A percentile compares a stretch with the other conserved stretches of the same genome.
These are phyloP conservation scores for Firmiana major DNA, from an alignment of 345 rosid genomes.

Conservation along the genomic window DNA sequence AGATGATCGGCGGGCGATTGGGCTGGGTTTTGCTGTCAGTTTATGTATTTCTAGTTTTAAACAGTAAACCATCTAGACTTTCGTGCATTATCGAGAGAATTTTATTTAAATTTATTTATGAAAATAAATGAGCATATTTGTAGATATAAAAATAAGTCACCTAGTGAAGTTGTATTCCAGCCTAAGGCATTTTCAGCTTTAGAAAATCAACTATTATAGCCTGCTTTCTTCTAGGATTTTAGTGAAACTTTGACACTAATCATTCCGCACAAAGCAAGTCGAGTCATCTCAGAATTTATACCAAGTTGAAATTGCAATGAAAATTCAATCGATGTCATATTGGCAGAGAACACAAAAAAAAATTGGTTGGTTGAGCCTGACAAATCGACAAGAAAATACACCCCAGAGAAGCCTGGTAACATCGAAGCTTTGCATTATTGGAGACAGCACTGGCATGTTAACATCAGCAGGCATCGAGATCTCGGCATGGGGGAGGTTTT, in stretches of 20 bases:
- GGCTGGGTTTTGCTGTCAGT: neutral
- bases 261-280: neutral
- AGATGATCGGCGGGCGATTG: neutral
- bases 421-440: constrained; percentile 46
- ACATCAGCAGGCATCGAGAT: constrained; percentile 82
- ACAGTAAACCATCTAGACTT: neutral
- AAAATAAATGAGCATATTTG: too few species aligned
- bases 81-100: too few species aligned
- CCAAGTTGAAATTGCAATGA: constrained; percentile 17
- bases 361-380: constrained; percentile 16
- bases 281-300: constrained; percentile 21
- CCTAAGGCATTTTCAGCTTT: too few species aligned
- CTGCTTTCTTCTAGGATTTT: too few species aligned
- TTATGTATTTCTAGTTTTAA: neutral
- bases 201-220: too few species aligned
- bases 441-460: constrained; percentile 16
- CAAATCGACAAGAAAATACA: constrained; percentile 21
- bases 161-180: too few species aligned
- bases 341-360: constrained; percentile 13
- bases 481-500: constrained; percentile 85
- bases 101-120: too few species aligned
- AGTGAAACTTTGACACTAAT: neutral
- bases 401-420: constrained; percentile 20
- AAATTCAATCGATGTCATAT: constrained; percentile 23
- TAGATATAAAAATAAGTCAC: too few species aligned